phyloP scores from a whole-genome alignment of 306 rosid genomes.

The Aeschynomene evenia region DNA sequence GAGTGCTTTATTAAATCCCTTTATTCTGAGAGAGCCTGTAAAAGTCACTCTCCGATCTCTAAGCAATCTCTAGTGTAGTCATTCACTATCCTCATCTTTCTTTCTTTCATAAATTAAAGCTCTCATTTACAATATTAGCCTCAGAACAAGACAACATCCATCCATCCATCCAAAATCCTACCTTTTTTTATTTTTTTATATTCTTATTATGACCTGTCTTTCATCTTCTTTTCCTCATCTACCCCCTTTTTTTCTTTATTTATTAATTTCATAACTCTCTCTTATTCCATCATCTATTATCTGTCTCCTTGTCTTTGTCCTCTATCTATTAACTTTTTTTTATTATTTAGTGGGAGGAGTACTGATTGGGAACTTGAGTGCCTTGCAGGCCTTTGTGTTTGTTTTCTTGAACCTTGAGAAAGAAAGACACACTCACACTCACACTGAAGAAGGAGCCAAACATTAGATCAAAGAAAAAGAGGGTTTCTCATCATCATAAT shows the following conservation, averaged over 20 bases:
- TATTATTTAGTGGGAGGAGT: slow-evolving; percentile 29
- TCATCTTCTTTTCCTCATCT: slow-evolving; percentile 41
- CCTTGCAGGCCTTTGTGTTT: slow-evolving; percentile 38
- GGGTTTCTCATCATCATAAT: neutral
- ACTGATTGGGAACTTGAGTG: slow-evolving; percentile 59
- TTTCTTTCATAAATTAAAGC: slow-evolving; percentile 34
- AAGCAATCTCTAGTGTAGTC: slow-evolving; percentile 41
- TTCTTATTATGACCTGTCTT: slow-evolving; percentile 51
- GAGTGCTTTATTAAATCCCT: slow-evolving; percentile 33
- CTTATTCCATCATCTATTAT: slow-evolving; percentile 10
- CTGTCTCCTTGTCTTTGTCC: slow-evolving; percentile 1
- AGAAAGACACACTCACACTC: slow-evolving; percentile 4
- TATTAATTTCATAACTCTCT: neutral
- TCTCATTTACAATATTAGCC: neutral
- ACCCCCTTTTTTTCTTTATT: neutral
- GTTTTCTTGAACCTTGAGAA: slow-evolving; percentile 37
- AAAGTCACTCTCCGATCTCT: slow-evolving; percentile 31
- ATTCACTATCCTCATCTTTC: neutral
- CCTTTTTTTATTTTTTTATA: slow-evolving; percentile 49
- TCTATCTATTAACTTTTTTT: slow-evolving; percentile 9
- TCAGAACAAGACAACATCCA: slow-evolving; percentile 53
- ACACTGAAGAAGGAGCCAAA: slow-evolving; percentile 6
- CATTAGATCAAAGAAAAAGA: neutral
- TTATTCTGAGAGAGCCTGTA: slow-evolving; percentile 33
- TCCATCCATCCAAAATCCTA: slow-evolving; percentile 44